Conservation (phyloP, 805 yeast genomes). For the Candida stauntonica region DNA sequence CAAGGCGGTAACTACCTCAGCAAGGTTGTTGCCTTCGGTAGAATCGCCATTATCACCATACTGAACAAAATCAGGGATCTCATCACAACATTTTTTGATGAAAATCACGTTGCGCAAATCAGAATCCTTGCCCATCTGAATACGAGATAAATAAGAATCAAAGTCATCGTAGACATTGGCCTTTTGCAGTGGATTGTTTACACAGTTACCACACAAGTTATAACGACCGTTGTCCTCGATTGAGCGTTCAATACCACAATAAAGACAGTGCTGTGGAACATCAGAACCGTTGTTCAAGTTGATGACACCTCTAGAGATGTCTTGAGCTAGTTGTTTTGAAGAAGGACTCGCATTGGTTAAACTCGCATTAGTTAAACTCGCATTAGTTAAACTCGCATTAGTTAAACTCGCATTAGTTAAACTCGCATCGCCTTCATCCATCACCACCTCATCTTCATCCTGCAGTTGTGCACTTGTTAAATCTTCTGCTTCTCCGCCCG, state of each 20-base stretch:
- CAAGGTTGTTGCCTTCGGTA: conserved; percentile 15
- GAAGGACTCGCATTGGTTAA: no score
- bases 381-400: no score
- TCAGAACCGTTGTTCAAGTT: not conserved
- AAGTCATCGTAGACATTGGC: conserved; percentile 24
- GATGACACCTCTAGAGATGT: not conserved
- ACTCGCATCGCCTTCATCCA: conserved; percentile 4
- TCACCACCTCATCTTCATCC: not conserved
- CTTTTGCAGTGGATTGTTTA: conserved; percentile 23
- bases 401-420: not conserved
- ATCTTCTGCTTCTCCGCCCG: conserved; percentile 1
- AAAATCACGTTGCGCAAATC: conserved; percentile 22
- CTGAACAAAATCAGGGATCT: conserved; percentile 18
- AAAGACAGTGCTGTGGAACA: conserved; percentile 16
- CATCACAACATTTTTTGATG: conserved; percentile 18
- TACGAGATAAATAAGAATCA: conserved; percentile 15
- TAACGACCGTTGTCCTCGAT: conserved; percentile 28
- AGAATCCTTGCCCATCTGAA: conserved; percentile 13
- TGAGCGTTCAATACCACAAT: conserved; percentile 23
- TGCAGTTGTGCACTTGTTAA: no score
- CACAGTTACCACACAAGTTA: conserved; percentile 26
- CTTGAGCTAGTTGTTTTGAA: no score
- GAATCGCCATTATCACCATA: not conserved
- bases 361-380: no score
- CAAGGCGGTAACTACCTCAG: conserved; percentile 13